Evolutionary conservation across 768 basidiomycete species (phyloP), one percentile per base, ranked within the genome.

Genomic region (Boletus reticulatus): DNA sequence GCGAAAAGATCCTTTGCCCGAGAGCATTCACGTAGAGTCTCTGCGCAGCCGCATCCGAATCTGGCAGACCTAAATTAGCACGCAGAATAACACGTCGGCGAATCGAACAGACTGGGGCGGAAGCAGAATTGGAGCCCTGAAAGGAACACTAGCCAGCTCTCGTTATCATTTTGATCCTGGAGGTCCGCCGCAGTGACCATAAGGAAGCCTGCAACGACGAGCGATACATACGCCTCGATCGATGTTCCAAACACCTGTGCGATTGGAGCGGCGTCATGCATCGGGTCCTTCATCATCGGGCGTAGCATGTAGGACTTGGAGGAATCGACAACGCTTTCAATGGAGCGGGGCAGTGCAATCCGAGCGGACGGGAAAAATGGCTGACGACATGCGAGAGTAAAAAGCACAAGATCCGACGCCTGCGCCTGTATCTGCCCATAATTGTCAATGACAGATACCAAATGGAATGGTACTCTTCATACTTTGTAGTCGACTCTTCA

Each of bases 351-450:
- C 0, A 98, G 71, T 12, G 73, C 65, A 12, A 82, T 65, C 56
- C 85, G 83, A 17, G 81, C 77, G 1, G 63, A 55, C 3, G 80
- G 69, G 4, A 65, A 3, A 76, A 70, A 59, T 88, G 80, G 5
- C 83, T 80, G 45, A 80, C 78, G 59, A 88, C 76, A 67, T 98
- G 95, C 2, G 94, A 94, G 7, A 91, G 73, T 0, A 97, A 69
- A 69, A 81, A 94, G 65, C 87, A 92, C 41, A 91, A 64, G 42
- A 94, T 73, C 13, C 85, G 81, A 57, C 81, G 80, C 65, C n/a
- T n/a, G n/a, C n/a, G n/a, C n/a, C 84, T 90, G 69, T 86, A 85
- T 52, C 92, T 92, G 39, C 7, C 53, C 27, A 55, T 29, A 24
- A 22, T 4, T 4, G 37, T 52, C 50, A 68, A 12, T 38, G 2